phyloP scores from a whole-genome alignment of 139 green algal species.

The Tetraselmis striata region DNA sequence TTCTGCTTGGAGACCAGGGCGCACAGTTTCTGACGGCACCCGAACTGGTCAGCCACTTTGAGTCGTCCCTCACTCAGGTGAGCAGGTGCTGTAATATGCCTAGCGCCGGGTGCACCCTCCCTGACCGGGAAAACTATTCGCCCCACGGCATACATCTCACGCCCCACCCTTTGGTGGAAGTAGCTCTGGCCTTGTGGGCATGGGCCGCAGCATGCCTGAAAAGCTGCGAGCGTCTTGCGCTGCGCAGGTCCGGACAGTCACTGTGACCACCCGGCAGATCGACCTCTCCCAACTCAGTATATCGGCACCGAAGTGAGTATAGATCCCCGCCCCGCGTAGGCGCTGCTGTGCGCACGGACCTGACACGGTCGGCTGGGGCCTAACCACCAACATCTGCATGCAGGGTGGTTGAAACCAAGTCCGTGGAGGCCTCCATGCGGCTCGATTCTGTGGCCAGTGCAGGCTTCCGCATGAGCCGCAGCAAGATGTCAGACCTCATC shows the following conservation, averaged over 20 bases:
- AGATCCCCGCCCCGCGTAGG: no score
- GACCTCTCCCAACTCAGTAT: slow-evolving; percentile 18
- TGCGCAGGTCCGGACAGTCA: slow-evolving; percentile 56
- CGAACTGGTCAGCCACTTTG: slow-evolving; percentile 62
- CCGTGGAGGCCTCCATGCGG: slow-evolving; percentile 62
- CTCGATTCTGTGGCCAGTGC: slow-evolving; percentile 70
- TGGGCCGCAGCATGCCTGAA: no score
- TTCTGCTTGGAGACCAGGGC: slow-evolving; percentile 66
- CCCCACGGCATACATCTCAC: no score
- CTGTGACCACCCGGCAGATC: slow-evolving; percentile 36
- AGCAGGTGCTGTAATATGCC: no score
- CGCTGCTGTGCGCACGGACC: no score
- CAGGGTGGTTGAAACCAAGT: slow-evolving; percentile 40
- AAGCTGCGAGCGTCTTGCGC: no score
- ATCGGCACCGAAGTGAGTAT: background rate
- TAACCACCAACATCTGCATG: no score
- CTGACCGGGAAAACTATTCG: no score
- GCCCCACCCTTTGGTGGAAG: no score
- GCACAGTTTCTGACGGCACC: slow-evolving; percentile 63
- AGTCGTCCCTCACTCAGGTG: slow-evolving; percentile 49
- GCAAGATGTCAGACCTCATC: slow-evolving; percentile 68
- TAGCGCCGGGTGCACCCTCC: no score
- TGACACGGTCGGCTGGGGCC: no score
- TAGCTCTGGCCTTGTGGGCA: no score
- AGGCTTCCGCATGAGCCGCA: slow-evolving; percentile 65